These are phyloP conservation scores for Epichloe aotearoae DNA, from an alignment of 2,329 filamentous ascomycete genomes.

Conservation along the genomic window DNA sequence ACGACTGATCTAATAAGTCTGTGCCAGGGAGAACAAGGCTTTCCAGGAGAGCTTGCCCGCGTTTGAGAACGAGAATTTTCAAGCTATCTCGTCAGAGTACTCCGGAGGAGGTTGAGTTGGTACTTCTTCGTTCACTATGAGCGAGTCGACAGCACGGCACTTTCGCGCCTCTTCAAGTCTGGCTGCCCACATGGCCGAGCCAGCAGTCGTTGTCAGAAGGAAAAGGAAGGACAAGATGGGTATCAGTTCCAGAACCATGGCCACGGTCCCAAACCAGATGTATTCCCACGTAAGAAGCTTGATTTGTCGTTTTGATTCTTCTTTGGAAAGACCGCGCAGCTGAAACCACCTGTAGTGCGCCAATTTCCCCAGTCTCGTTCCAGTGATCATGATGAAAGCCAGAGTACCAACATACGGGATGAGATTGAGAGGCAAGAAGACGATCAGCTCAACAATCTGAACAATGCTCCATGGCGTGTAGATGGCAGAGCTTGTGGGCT, in stretches of 20 bases:
- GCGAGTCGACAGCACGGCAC: slow-evolving; percentile 6
- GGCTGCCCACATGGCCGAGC: slow-evolving; percentile 75
- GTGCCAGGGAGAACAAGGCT: neutral
- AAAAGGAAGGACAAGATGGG: slow-evolving; percentile 91
- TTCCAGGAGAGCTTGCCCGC: neutral
- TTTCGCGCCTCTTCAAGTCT: slow-evolving; percentile 52
- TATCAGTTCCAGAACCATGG: slow-evolving; percentile 74
- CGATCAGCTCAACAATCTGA: slow-evolving; percentile 77
- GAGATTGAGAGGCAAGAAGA: slow-evolving; percentile 73
- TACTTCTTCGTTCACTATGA: slow-evolving; percentile 7
- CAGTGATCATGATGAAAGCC: slow-evolving; percentile 77
- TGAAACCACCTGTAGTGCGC: slow-evolving; percentile 88
- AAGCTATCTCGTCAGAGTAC: slow-evolving; percentile 15
- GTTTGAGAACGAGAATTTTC: neutral
- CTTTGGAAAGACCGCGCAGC: slow-evolving; percentile 59
- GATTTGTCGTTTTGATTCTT: slow-evolving; percentile 59
- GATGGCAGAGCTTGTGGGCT: slow-evolving; percentile 60
- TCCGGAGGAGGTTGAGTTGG: slow-evolving; percentile 13
- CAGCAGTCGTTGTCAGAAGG: slow-evolving; percentile 72
- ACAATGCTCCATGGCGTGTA: slow-evolving; percentile 83
- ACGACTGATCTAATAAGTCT: neutral
- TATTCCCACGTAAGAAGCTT: slow-evolving; percentile 64
- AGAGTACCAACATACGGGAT: slow-evolving; percentile 73
- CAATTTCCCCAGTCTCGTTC: slow-evolving; percentile 74
- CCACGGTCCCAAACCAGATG: slow-evolving; percentile 82